Conservation (phyloP, 2,329 filamentous ascomycete species). For the Exophiala oligosperma region DNA sequence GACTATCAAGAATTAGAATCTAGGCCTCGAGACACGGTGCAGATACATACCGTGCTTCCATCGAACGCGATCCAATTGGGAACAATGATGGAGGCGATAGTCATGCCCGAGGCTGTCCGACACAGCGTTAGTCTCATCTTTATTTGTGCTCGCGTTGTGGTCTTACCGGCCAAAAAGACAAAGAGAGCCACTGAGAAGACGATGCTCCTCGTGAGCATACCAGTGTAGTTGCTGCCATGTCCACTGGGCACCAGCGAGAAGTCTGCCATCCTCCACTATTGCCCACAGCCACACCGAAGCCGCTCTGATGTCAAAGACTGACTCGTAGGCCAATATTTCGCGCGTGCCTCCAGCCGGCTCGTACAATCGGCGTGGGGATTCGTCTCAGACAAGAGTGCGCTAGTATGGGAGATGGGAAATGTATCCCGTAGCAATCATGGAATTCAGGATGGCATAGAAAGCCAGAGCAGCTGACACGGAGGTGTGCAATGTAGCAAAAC, state of each 20-base stretch:
- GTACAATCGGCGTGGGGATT: too few relatives aligned
- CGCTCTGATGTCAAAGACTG: not conserved
- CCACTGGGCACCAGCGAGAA: slow-evolving; percentile 45
- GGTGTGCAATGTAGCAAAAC: too few relatives aligned
- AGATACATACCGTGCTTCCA: slow-evolving; percentile 40
- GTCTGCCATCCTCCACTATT: slow-evolving; percentile 37
- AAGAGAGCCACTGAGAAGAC: slow-evolving; percentile 47
- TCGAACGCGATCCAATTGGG: slow-evolving; percentile 51
- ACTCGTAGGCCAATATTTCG: too few relatives aligned
- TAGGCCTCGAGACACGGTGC: not conserved
- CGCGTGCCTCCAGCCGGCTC: too few relatives aligned
- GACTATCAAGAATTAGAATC: slow-evolving; percentile 27
- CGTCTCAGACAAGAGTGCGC: too few relatives aligned
- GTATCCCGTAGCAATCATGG: too few relatives aligned
- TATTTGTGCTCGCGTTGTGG: not conserved
- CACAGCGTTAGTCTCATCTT: not conserved
- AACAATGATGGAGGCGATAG: slow-evolving; percentile 47
- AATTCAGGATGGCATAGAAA: too few relatives aligned
- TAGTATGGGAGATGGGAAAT: too few relatives aligned
- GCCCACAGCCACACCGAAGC: slow-evolving; percentile 5
- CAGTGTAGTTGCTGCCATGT: slow-evolving; percentile 46
- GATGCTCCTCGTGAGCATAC: slow-evolving; percentile 50
- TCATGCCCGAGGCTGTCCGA: slow-evolving; percentile 44
- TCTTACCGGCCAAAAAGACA: slow-evolving; percentile 45
- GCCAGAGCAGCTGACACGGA: too few relatives aligned